Base-by-base conservation (phyloP, 306 rosid genomes). In the Ammopiptanthus mongolicus region DNA sequence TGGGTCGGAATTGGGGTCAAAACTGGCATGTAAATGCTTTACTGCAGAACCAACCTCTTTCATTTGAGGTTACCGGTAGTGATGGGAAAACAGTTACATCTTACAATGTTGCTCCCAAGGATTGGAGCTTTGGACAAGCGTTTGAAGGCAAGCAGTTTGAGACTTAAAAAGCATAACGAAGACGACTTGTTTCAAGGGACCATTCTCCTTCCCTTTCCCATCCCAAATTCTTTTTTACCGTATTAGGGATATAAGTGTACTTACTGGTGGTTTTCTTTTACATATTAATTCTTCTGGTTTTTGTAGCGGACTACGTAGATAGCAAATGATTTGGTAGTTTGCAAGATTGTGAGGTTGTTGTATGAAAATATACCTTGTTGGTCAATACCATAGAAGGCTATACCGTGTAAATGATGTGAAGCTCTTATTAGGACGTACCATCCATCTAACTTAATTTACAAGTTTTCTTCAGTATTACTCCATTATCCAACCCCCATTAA, bases 1-100 rank as follows among this genome's bases (percentile, higher is more conserved):
- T 94, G 97, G 98, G 98, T 42, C 84, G 98, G 64, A 94, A 94
- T 34, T 94, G 97, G 98, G 98, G 98, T 31, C 98, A 94, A 81
- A 94, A 88, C 83, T 94, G 98, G 97, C 98, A 94, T 77, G 74
- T 90, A 29, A 94, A 87, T 37, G 90, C 95, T 1, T 93, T 90
- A 39, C 77, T 94, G 64, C 89, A 82, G 67, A 90, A 88, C 65
- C 98, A 94, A 78, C 96, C 98, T 29, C 93, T 91, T 37, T 94
- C 96, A 4, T 94, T 94, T 13, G 97, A 94, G 91, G 84, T 91
- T 73, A 90, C 91, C 1, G 42, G 73, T 41, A 91, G 91, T 11
- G 93, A 87, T 79, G 93, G 96, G 5, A 41, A 70, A 69, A 90
- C 96, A 15, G 77, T 94, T 61, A 82, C 95, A 2, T 88, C 95